Evolutionary conservation across 1,284 basidiomycete genomes (phyloP).

Genomic region (Anthracocystis setariae): DNA sequence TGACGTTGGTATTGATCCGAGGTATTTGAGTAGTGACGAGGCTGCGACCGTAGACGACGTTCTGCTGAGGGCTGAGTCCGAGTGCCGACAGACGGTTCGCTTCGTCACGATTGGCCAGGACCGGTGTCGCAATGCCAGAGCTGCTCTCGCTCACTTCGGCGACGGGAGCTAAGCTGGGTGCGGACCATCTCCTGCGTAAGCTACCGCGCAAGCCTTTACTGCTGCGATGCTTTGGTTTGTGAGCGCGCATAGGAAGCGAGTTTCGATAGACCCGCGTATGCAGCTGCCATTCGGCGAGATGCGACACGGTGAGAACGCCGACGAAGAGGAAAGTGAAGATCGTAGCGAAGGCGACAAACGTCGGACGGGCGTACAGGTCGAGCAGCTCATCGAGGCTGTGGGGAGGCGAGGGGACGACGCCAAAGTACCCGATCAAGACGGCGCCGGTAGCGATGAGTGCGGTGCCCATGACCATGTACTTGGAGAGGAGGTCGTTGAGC

Average conservation of each 20-base stretch:
- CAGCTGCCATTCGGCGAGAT: conserved; percentile 66
- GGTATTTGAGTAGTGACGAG: conserved; percentile 30
- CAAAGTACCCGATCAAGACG: conserved; percentile 88
- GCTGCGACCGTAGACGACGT: conserved; percentile 28
- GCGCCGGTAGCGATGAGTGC: conserved; percentile 88
- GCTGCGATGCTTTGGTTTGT: conserved; percentile 22
- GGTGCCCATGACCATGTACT: conserved; percentile 85
- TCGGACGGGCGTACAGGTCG: conserved; percentile 78
- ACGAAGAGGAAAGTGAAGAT: conserved; percentile 76
- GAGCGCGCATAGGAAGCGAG: conserved; percentile 12
- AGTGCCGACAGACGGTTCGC: conserved; percentile 16
- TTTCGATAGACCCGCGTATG: conserved; percentile 37
- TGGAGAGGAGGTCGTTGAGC: conserved; percentile 85
- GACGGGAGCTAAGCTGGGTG: conserved; percentile 63
- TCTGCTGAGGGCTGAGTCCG: conserved; percentile 16
- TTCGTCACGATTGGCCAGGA: conserved; percentile 51
- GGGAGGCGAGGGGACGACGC: conserved; percentile 90
- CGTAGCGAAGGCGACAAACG: conserved; percentile 79
- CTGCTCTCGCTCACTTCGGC: conserved; percentile 65
- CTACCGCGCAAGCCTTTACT: conserved; percentile 14
- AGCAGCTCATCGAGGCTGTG: conserved; percentile 88
- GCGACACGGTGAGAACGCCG: conserved; percentile 68
- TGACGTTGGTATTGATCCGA: not conserved
- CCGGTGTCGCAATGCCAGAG: conserved; percentile 63
- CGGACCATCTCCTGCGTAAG: conserved; percentile 49